Percentiles rank a stretch among this genome's conserved stretches.
These are phyloP conservation scores for Tremella yokohamensis DNA, from an alignment of 768 basidiomycete genomes.

Conservation along the genomic window DNA sequence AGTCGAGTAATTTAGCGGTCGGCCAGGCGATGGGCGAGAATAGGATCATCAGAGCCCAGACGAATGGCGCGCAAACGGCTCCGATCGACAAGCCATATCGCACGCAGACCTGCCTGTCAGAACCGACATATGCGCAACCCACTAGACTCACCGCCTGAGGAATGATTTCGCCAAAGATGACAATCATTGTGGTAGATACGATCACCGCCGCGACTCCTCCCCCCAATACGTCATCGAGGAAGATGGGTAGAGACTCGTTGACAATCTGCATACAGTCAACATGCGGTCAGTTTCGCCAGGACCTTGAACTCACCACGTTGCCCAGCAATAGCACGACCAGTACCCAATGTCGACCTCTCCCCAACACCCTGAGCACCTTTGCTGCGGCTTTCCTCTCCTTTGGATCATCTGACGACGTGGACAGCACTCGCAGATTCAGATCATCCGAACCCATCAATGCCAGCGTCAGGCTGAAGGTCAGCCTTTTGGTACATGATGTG, in stretches of 20 bases:
- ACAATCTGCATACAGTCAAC: slow-evolving; percentile 34
- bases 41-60: slow-evolving; percentile 68
- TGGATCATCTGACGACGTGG: slow-evolving; percentile 72
- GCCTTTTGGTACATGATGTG: neutral
- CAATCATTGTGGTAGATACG: slow-evolving; percentile 47
- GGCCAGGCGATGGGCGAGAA: slow-evolving; percentile 73
- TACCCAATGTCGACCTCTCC: slow-evolving; percentile 82
- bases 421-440: slow-evolving; percentile 78
- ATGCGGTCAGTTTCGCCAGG: neutral
- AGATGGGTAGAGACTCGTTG: slow-evolving; percentile 55
- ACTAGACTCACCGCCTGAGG: slow-evolving; percentile 54
- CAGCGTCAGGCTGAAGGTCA: slow-evolving; percentile 65
- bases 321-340: slow-evolving; percentile 84
- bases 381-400: slow-evolving; percentile 57
- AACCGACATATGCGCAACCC: neutral
- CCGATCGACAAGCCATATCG: slow-evolving; percentile 77
- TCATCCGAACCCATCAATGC: slow-evolving; percentile 93
- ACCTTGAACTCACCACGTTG: slow-evolving; percentile 60
- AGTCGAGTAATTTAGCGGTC: slow-evolving; percentile 70
- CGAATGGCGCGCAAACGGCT: slow-evolving; percentile 71
- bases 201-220: slow-evolving; percentile 55
- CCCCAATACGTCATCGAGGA: slow-evolving; percentile 53
- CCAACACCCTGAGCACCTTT: slow-evolving; percentile 58
- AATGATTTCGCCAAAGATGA: slow-evolving; percentile 59
- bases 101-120: slow-evolving; percentile 59